Evolutionary conservation across 2,329 filamentous ascomycete species (phyloP).

Genomic region (Penicillium sp.): DNA sequence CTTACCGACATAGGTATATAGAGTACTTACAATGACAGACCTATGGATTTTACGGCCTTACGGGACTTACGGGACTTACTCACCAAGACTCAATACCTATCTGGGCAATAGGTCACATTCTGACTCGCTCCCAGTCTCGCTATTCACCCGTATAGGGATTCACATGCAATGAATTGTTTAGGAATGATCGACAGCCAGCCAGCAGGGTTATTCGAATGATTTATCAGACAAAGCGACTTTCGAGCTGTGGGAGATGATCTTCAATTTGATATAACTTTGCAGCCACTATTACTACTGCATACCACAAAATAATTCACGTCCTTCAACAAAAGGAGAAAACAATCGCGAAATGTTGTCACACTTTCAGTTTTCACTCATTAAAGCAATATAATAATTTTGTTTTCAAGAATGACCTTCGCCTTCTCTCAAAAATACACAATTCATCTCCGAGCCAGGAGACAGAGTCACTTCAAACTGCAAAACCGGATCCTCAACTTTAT

Average conservation of each 20-base stretch:
- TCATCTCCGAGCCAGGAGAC: constrained; percentile 34
- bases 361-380: background rate
- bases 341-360: background rate
- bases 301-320: background rate
- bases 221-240: no score
- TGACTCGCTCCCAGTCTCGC: no score
- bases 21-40: no score
- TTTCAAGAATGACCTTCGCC: constrained; percentile 15
- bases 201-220: no score
- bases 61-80: no score
- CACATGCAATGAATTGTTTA: no score
- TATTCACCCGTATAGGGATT: no score
- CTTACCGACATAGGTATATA: no score
- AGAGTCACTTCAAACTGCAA: constrained; percentile 37
- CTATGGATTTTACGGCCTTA: no score
- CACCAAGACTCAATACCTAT: no score
- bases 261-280: background rate
- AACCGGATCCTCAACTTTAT: constrained; percentile 32
- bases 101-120: no score
- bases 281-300: background rate
- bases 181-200: no score
- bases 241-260: background rate
- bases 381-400: background rate
- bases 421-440: constrained; percentile 37
- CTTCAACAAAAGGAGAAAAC: background rate